A percentile compares a stretch with the other conserved stretches of the same genome.
Evolutionary conservation across 2,329 filamentous ascomycete genomes (phyloP).

Genomic region (Sphaerulina populicola): DNA sequence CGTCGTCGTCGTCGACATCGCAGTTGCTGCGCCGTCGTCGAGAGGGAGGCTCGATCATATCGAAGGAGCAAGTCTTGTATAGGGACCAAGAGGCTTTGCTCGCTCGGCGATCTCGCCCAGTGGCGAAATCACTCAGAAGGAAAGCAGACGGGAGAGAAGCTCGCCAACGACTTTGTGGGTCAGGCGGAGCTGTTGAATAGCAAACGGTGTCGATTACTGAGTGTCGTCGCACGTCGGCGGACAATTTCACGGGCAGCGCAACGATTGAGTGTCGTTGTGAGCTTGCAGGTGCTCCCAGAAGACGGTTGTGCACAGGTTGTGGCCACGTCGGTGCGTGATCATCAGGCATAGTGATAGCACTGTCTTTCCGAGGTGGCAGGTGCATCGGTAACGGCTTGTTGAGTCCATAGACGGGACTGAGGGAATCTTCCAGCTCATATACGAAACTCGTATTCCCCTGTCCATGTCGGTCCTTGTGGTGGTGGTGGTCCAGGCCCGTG

Average conservation of each 20-base stretch:
- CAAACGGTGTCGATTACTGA: background rate
- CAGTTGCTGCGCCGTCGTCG: background rate
- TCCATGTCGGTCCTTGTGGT: background rate
- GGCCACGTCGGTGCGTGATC: background rate
- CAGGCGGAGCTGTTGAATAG: background rate
- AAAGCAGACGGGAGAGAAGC: background rate
- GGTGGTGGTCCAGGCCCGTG: background rate
- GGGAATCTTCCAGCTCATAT: slow-evolving; percentile 1
- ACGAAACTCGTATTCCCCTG: slow-evolving; percentile 1
- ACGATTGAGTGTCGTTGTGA: slow-evolving; percentile 5
- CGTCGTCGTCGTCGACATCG: background rate
- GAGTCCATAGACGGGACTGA: slow-evolving; percentile 3
- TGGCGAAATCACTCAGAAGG: background rate
- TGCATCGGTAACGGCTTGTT: slow-evolving; percentile 7
- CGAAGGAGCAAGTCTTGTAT: background rate
- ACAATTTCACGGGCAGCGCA: background rate
- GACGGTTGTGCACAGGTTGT: background rate
- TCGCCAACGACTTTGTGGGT: background rate
- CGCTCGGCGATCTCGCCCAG: slow-evolving; percentile 2
- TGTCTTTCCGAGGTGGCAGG: slow-evolving; percentile 5
- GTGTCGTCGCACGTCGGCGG: background rate
- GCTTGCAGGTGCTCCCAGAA: background rate
- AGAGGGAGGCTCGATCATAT: slow-evolving; percentile 3
- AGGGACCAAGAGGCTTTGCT: slow-evolving; percentile 1
- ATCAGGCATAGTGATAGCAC: slow-evolving; percentile 1